A percentile compares a stretch with the other conserved stretches of the same genome.
Evolutionary conservation across 345 rosid genomes (phyloP).

Genomic region (Salix dunnii): DNA sequence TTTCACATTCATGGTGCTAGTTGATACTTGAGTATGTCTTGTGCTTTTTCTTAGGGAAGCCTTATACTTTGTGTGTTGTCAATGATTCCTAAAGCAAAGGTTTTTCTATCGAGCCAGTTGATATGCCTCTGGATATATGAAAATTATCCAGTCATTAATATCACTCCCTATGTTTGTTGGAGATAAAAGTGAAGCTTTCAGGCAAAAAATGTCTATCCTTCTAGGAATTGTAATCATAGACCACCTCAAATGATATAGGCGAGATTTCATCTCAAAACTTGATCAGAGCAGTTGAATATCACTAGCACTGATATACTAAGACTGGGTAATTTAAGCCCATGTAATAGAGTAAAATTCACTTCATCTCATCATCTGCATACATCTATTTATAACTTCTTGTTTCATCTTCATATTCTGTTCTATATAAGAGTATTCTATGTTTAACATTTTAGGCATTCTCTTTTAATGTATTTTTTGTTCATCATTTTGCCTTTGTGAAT

Average conservation of each 20-base stretch:
- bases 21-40: too few relatives aligned
- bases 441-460: too few relatives aligned
- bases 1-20: too few relatives aligned
- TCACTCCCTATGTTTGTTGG: too few relatives aligned
- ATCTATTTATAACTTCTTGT: too few relatives aligned
- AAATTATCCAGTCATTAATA: not conserved
- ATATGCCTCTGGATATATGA: not conserved
- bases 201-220: too few relatives aligned
- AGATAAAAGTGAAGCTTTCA: too few relatives aligned
- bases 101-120: not conserved
- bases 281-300: not conserved
- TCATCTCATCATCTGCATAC: too few relatives aligned
- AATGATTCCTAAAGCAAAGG: not conserved
- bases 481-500: constrained; percentile 1
- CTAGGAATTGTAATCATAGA: not conserved
- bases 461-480: not conserved
- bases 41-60: too few relatives aligned
- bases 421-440: too few relatives aligned
- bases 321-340: not conserved
- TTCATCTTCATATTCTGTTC: too few relatives aligned
- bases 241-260: too few relatives aligned
- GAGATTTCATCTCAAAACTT: not conserved
- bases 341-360: not conserved
- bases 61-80: not conserved
- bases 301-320: not conserved